Conservation (phyloP, 1,139 yeast species). For the Sugiyamaella japonica region DNA sequence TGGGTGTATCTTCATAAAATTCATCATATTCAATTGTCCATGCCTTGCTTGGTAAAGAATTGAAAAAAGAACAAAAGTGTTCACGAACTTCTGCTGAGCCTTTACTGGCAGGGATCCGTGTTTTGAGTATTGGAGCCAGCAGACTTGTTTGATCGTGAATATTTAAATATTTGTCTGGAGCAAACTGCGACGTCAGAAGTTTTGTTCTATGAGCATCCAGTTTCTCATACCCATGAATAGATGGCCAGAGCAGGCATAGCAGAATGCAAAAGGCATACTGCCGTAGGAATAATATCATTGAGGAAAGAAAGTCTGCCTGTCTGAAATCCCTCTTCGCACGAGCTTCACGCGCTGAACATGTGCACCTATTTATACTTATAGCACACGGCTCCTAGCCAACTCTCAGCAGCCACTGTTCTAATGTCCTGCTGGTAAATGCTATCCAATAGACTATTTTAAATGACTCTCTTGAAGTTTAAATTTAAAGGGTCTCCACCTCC, state of each 20-base stretch:
- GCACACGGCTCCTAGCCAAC: background rate
- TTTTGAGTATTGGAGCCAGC: conserved; percentile 38
- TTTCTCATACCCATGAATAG: conserved; percentile 19
- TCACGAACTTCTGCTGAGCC: conserved; percentile 44
- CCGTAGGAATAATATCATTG: background rate
- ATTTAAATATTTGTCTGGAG: conserved; percentile 26
- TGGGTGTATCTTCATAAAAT: conserved; percentile 45
- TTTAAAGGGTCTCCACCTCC: too few relatives aligned
- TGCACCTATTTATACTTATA: background rate
- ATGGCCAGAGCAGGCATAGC: background rate
- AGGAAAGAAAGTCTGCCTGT: background rate
- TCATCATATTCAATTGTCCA: conserved; percentile 48
- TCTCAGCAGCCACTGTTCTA: background rate
- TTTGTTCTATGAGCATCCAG: conserved; percentile 16
- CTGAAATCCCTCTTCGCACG: too few relatives aligned
- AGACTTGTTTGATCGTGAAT: conserved; percentile 30
- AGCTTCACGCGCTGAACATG: too few relatives aligned
- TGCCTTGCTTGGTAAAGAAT: conserved; percentile 22
- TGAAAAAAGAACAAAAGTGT: conserved; percentile 40
- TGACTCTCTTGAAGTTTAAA: too few relatives aligned
- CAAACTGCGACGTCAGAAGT: conserved; percentile 6
- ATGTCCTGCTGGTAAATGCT: too few relatives aligned
- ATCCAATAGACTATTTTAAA: too few relatives aligned
- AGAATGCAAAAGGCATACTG: background rate
- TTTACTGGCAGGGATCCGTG: conserved; percentile 49